Evolutionary conservation across 1,284 basidiomycete species (phyloP).

Genomic region (Leccinum variabile): DNA sequence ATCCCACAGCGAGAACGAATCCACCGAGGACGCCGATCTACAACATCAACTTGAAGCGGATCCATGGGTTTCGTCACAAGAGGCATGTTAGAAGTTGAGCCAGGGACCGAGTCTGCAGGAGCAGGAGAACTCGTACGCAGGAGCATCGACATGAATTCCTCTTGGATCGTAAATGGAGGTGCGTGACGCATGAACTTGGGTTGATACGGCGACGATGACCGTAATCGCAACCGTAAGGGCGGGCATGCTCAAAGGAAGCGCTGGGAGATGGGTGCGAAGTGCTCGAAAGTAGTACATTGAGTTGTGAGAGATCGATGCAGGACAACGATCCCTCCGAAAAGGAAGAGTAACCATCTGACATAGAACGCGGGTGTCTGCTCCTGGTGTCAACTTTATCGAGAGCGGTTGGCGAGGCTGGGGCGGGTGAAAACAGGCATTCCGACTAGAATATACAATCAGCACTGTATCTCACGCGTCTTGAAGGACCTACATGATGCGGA

Average conservation of each 20-base stretch:
- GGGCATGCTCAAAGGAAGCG: slow-evolving; percentile 38
- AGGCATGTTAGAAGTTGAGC: slow-evolving; percentile 17
- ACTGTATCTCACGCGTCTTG: not conserved
- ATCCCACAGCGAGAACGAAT: slow-evolving; percentile 52
- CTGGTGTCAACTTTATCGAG: slow-evolving; percentile 58
- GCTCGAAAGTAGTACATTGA: slow-evolving; percentile 58
- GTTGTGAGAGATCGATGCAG: slow-evolving; percentile 67
- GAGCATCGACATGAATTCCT: slow-evolving; percentile 53
- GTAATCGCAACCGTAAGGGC: slow-evolving; percentile 59
- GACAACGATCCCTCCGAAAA: slow-evolving; percentile 70
- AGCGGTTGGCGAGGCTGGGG: slow-evolving; percentile 51
- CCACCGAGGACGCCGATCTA: slow-evolving; percentile 51
- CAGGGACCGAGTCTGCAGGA: not conserved
- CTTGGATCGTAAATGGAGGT: slow-evolving; percentile 72
- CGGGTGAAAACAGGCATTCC: slow-evolving; percentile 57
- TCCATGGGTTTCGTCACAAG: slow-evolving; percentile 34
- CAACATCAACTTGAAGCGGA: slow-evolving; percentile 49
- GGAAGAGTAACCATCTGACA: slow-evolving; percentile 60
- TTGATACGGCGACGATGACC: slow-evolving; percentile 68
- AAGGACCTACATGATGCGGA: slow-evolving; percentile 50
- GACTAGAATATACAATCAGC: slow-evolving; percentile 36
- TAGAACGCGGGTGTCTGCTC: slow-evolving; percentile 63
- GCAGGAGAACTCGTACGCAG: slow-evolving; percentile 32
- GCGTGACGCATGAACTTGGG: slow-evolving; percentile 59
- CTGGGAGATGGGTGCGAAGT: slow-evolving; percentile 38